phyloP scores from a whole-genome alignment of 2,329 filamentous ascomycete genomes.

The Ophiostoma australiae region DNA sequence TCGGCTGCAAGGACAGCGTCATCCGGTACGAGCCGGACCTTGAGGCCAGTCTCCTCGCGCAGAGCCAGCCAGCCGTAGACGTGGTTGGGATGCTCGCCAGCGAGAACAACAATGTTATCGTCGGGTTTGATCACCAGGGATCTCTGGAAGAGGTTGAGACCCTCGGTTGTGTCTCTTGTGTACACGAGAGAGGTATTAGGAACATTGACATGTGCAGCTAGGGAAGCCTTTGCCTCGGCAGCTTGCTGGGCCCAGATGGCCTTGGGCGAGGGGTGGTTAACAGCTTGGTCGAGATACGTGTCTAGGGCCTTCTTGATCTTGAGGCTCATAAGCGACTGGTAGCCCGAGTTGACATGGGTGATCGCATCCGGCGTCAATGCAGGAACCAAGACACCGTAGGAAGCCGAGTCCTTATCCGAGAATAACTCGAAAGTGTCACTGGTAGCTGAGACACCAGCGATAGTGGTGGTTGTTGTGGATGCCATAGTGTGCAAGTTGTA shows the following conservation, averaged over 20 bases:
- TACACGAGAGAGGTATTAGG: neutral
- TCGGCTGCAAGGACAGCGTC: neutral
- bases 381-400: neutral
- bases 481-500: neutral
- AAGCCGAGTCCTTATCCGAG: neutral
- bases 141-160: neutral
- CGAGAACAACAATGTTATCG: conserved; percentile 4
- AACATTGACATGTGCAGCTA: neutral
- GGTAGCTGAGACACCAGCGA: neutral
- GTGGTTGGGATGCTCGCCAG: neutral
- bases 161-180: neutral
- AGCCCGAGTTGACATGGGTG: neutral
- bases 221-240: neutral
- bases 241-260: neutral
- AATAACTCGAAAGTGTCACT: neutral
- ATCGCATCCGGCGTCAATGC: neutral
- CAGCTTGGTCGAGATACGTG: neutral
- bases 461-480: neutral
- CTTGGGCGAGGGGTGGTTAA: neutral
- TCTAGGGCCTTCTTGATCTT: neutral
- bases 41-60: neutral
- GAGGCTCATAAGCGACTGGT: conserved; percentile 5
- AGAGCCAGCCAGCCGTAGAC: conserved; percentile 1
- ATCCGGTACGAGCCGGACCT: neutral
- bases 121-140: neutral